Conservation (phyloP, 345 rosid species). For the Eucalyptus regnans region DNA sequence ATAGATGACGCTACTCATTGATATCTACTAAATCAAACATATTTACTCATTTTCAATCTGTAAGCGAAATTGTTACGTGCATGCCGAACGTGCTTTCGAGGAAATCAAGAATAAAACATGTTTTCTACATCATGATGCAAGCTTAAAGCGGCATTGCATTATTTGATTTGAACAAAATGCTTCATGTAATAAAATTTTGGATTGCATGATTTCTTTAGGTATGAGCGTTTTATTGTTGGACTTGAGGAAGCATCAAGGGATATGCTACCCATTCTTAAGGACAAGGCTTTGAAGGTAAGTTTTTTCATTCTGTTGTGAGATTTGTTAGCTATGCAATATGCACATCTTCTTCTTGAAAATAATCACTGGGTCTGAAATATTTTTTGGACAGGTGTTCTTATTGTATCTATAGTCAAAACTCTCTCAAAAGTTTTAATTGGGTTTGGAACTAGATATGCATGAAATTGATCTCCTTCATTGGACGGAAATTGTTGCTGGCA, state of each 20-base stretch:
- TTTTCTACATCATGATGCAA: background rate
- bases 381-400: background rate
- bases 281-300: constrained; percentile 75
- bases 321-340: background rate
- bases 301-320: background rate
- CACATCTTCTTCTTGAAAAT: background rate
- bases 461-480: background rate
- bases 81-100: background rate
- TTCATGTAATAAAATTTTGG: no score
- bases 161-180: background rate
- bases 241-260: constrained; percentile 96
- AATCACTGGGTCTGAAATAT: background rate
- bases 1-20: background rate
- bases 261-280: constrained; percentile 73
- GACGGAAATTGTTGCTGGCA: background rate
- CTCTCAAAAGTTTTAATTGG: background rate
- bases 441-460: background rate
- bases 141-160: background rate
- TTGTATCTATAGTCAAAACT: background rate
- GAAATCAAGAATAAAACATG: background rate
- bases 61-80: background rate
- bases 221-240: constrained; percentile 70
- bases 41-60: background rate
- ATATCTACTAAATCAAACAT: background rate
- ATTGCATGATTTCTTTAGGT: constrained; percentile 22